Evolutionary conservation across 441 rosid species (phyloP).

Genomic region (Erysimum pusillum): DNA sequence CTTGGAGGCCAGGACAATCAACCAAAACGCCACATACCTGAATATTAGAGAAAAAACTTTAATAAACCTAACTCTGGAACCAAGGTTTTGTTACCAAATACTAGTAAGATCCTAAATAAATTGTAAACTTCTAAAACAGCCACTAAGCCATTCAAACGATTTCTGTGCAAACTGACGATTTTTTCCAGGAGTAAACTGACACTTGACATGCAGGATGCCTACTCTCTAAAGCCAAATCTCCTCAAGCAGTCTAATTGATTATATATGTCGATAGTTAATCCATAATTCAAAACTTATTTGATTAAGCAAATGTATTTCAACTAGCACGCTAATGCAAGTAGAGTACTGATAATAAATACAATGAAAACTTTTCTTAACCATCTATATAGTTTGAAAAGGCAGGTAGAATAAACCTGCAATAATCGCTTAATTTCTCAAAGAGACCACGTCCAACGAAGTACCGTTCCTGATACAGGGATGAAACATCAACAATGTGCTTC

Average conservation of each 20-base stretch:
- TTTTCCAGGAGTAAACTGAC: constrained; percentile 6
- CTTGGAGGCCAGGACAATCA: constrained; percentile 88
- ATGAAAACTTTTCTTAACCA: constrained; percentile 21
- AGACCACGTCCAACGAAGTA: constrained; percentile 99
- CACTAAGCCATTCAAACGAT: constrained; percentile 28
- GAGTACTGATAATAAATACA: constrained; percentile 55
- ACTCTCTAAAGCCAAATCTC: constrained; percentile 19
- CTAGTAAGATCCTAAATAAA: constrained; percentile 37
- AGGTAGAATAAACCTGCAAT: constrained; percentile 73
- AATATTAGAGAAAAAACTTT: constrained; percentile 34
- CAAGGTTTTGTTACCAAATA: constrained; percentile 20
- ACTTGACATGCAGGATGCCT: constrained; percentile 19
- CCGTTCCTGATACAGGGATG: constrained; percentile 78
- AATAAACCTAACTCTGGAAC: constrained; percentile 27
- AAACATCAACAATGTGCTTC: constrained; percentile 32
- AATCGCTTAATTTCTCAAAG: constrained; percentile 86
- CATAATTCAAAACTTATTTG: background rate
- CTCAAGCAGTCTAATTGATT: constrained; percentile 17
- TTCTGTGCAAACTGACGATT: background rate
- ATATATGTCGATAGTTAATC: constrained; percentile 7
- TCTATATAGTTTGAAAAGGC: constrained; percentile 23
- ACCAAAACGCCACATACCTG: constrained; percentile 97
- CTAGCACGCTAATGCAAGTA: constrained; percentile 26
- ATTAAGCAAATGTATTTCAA: constrained; percentile 28
- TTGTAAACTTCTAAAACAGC: constrained; percentile 11